Evolutionary conservation across 495 filamentous ascomycete species (phyloP), one percentile per base, ranked within the genome.

Genomic region (Lasiosphaeriaceae sp.): DNA sequence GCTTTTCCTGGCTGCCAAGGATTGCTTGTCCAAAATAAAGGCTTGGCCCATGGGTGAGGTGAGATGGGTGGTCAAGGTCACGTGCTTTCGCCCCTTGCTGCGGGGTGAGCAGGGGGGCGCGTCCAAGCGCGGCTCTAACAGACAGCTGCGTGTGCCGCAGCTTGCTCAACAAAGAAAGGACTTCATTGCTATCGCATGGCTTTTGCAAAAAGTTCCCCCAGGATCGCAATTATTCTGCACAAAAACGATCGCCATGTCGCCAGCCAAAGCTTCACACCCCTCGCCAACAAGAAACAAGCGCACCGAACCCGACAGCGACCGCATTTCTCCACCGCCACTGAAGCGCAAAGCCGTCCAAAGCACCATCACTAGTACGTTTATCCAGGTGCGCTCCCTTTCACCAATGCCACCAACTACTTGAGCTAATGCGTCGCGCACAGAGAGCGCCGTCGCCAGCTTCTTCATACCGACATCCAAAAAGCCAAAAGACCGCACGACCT

Each of bases 401-500:
- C 11, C 17, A 0, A 17, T 50, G 9, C 19, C 21, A 22, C 9
- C 48, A 1, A 19, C 4, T 17, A 16, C 2, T 3, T 20, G 2
- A 9, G 47, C 19, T 58, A 16, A 58, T 19, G 21, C 50, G 14
- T 19, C 23, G 26, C 3, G 9, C 48, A 78, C 75, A 90, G 77
- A 90, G 77, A 69, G 62, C 26, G 77, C 86, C 0, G 85, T 95
- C 11, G 79, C 86, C 12, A 90, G 79, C 35, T 99, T 99, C 73
- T 97, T 99, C 75, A 96, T 86, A 0, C 92, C 94, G 1, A 66
- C 79, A 0, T 96, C 91, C 5, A 80, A 96, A 66, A 97, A 96
- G 72, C 83, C 87, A 47, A 90, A 89, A 4, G 86, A 90, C 29
- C 83, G 81, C 35, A 83, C 87, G 24, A 80, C 72, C n/a, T 97